phyloP scores from a whole-genome alignment of 345 rosid genomes.

The Citrus maxima region DNA sequence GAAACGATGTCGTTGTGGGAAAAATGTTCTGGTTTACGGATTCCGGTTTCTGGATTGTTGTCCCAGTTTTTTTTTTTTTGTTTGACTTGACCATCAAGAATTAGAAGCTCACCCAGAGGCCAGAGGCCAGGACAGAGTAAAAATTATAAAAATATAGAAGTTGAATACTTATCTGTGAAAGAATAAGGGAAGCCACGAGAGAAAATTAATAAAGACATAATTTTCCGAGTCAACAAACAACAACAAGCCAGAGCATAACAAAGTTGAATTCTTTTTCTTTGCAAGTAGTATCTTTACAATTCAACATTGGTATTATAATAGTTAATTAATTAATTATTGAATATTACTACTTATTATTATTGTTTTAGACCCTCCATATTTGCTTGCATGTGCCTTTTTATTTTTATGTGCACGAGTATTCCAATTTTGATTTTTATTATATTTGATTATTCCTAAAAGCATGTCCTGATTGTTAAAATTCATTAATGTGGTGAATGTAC shows the following conservation, averaged over 20 bases:
- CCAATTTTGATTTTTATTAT: slow-evolving; percentile 21
- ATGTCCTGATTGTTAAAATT: slow-evolving; percentile 20
- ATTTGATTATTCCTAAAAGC: slow-evolving; percentile 9
- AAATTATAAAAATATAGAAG: not conserved
- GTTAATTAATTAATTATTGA: not conserved
- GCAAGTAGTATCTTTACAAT: slow-evolving; percentile 29
- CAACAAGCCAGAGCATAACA: slow-evolving; percentile 35
- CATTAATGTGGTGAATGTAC: slow-evolving; percentile 12
- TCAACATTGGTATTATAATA: slow-evolving; percentile 12
- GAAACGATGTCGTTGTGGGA: not conserved
- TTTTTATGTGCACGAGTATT: slow-evolving; percentile 14
- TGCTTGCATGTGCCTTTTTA: slow-evolving; percentile 18
- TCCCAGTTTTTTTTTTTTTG: not conserved
- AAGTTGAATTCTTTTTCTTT: slow-evolving; percentile 21
- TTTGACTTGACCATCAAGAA: slow-evolving; percentile 4
- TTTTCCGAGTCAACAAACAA: slow-evolving; percentile 56
- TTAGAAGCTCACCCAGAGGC: not conserved
- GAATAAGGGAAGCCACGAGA: slow-evolving; percentile 9
- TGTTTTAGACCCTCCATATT: not conserved
- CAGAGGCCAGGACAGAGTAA: slow-evolving; percentile 2
- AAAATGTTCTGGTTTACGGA: not conserved
- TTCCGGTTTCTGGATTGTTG: slow-evolving; percentile 4
- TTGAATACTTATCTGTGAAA: not conserved
- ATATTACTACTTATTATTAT: slow-evolving; percentile 8
- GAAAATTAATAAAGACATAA: not conserved